These are phyloP conservation scores for Kuraishia capsulata DNA, from an alignment of 805 yeast species.

Conservation along the genomic window DNA sequence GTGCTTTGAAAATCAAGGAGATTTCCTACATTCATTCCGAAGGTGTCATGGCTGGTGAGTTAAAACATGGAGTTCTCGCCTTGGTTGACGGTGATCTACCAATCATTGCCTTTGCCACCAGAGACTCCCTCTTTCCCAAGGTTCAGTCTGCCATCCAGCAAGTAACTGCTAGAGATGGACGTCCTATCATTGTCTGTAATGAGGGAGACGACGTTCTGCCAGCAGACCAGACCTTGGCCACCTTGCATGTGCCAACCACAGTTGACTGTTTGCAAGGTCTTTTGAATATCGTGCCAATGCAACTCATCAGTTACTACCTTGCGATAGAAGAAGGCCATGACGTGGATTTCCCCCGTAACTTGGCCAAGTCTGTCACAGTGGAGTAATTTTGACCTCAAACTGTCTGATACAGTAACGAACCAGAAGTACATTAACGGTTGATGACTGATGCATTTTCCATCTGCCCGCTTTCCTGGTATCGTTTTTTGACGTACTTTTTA, in stretches of 20 bases:
- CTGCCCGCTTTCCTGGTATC: not conserved
- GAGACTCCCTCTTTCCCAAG: conserved; percentile 94
- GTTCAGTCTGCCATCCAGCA: conserved; percentile 93
- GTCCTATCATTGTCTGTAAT: conserved; percentile 88
- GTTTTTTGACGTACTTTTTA: not conserved
- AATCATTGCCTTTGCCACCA: conserved; percentile 90
- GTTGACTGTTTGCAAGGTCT: conserved; percentile 98
- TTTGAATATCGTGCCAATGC: conserved; percentile 88
- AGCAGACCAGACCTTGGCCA: conserved; percentile 48
- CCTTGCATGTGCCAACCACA: conserved; percentile 86
- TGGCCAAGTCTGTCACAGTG: conserved; percentile 97
- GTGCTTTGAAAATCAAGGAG: conserved; percentile 96
- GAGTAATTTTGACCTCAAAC: conserved; percentile 39
- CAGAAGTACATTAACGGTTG: not conserved
- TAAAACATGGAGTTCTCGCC: conserved; percentile 97
- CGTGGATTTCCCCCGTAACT: conserved; percentile 97
- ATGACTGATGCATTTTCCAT: not conserved
- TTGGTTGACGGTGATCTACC: conserved; percentile 92
- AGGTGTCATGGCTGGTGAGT: conserved; percentile 98
- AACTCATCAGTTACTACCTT: conserved; percentile 93
- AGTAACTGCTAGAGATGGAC: conserved; percentile 95
- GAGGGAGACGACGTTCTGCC: conserved; percentile 62
- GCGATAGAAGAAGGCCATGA: conserved; percentile 93
- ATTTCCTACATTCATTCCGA: conserved; percentile 98
- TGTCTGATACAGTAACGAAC: not conserved